Percentiles rank a stretch among this genome's conserved stretches.
These are phyloP conservation scores for Stentor coeruleus DNA, from an alignment of 73 alveolate species.

Conservation along the genomic window DNA sequence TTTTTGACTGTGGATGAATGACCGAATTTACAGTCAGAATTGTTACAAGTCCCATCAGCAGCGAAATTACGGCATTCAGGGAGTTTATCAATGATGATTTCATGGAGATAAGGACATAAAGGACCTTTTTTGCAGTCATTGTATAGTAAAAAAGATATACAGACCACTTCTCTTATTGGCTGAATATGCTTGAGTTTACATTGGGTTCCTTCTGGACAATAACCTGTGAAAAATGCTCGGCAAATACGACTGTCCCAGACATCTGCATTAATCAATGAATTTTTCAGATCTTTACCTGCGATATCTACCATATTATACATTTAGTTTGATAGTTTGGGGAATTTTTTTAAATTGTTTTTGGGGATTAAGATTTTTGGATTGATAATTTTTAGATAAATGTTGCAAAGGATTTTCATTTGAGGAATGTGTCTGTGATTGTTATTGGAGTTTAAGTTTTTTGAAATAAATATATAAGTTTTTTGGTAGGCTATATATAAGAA, in stretches of 20 bases:
- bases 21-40: slow-evolving; percentile 1
- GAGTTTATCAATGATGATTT: neutral
- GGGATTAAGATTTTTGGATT: too few relatives aligned
- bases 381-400: too few relatives aligned
- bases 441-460: too few relatives aligned
- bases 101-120: slow-evolving; percentile 22
- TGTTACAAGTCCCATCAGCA: neutral
- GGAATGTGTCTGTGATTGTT: too few relatives aligned
- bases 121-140: slow-evolving; percentile 15
- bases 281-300: too few relatives aligned
- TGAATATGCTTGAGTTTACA: slow-evolving; percentile 10
- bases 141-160: slow-evolving; percentile 1
- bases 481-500: too few relatives aligned
- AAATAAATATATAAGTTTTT: too few relatives aligned
- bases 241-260: slow-evolving; percentile 4
- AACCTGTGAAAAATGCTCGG: slow-evolving; percentile 19
- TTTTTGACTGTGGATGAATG: neutral
- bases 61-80: slow-evolving; percentile 23
- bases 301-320: too few relatives aligned
- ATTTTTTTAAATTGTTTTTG: too few relatives aligned
- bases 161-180: slow-evolving; percentile 18
- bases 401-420: too few relatives aligned
- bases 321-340: too few relatives aligned
- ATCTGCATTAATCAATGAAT: too few relatives aligned
- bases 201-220: neutral